These are phyloP conservation scores for Pinus taeda DNA, from an alignment of 75 land plant species.

Conservation along the genomic window DNA sequence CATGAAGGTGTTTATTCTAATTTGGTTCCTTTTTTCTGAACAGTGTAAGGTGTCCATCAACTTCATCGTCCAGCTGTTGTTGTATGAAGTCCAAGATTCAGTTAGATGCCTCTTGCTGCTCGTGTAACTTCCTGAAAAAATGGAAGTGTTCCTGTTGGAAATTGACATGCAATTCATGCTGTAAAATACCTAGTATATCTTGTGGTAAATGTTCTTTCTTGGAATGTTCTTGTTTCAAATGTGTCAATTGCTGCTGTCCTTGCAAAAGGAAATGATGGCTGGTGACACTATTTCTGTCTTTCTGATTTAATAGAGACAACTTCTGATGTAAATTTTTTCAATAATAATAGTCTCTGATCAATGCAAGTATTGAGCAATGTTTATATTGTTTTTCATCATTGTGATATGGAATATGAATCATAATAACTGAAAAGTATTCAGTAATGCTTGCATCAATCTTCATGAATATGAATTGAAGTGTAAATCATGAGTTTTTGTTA, in stretches of 20 bases:
- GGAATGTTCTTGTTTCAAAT: slow-evolving; percentile 2
- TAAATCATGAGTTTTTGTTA: neutral
- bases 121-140: slow-evolving; percentile 5
- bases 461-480: neutral
- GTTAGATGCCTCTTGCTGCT: slow-evolving; percentile 1
- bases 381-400: neutral
- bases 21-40: neutral
- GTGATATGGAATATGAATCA: neutral
- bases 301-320: neutral
- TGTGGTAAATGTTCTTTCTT: slow-evolving; percentile 3
- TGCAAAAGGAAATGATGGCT: slow-evolving; percentile 2
- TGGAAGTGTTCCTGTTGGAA: slow-evolving; percentile 5
- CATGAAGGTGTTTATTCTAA: too few species aligned
- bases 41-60: slow-evolving; percentile 1
- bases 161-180: neutral
- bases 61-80: neutral
- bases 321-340: slow-evolving; percentile 2
- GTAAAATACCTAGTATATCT: slow-evolving; percentile 6
- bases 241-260: slow-evolving; percentile 8
- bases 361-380: neutral
- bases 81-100: neutral
- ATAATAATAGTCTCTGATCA: neutral
- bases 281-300: neutral
- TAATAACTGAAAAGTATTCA: neutral
- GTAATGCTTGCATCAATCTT: neutral